A percentile compares a stretch with the other conserved stretches of the same genome.
Evolutionary conservation across 2,329 filamentous ascomycete species (phyloP).

Genomic region (Fusarium sp.): DNA sequence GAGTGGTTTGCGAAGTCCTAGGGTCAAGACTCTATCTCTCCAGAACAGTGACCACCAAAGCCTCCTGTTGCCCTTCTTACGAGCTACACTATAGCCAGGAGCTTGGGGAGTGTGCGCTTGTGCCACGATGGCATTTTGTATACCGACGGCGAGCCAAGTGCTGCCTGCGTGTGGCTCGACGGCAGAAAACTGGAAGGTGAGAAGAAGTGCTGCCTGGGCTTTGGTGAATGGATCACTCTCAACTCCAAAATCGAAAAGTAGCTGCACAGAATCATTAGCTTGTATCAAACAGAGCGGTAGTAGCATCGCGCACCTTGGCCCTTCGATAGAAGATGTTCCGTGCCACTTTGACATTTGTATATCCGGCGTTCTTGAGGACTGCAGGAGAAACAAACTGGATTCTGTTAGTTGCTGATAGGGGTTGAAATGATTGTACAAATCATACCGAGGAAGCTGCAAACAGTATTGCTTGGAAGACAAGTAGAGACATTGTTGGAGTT

Average conservation of each 20-base stretch:
- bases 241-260: conserved; percentile 29
- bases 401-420: neutral
- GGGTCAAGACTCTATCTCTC: conserved; percentile 17
- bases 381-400: conserved; percentile 29
- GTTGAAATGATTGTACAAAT: rapidly evolving
- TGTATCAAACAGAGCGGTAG: rapidly evolving
- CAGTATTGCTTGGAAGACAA: conserved; percentile 29
- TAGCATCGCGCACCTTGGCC: conserved; percentile 1
- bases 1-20: conserved; percentile 8
- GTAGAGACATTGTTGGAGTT: conserved; percentile 15
- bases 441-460: conserved; percentile 36
- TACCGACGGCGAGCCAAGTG: conserved; percentile 31
- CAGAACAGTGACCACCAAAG: conserved; percentile 34
- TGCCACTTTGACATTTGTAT: conserved; percentile 30
- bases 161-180: conserved; percentile 36
- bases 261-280: neutral
- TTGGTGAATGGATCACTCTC: conserved; percentile 32
- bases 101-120: conserved; percentile 34
- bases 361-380: conserved; percentile 37
- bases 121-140: conserved; percentile 33
- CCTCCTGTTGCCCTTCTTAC: conserved; percentile 14
- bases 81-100: neutral
- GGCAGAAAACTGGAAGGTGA: conserved; percentile 36
- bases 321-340: conserved; percentile 37
- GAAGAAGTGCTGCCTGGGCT: conserved; percentile 26